Evolutionary conservation across 2,329 filamentous ascomycete species (phyloP), one percentile per base, ranked within the genome.

Genomic region (Domatiomyces catenatus): DNA sequence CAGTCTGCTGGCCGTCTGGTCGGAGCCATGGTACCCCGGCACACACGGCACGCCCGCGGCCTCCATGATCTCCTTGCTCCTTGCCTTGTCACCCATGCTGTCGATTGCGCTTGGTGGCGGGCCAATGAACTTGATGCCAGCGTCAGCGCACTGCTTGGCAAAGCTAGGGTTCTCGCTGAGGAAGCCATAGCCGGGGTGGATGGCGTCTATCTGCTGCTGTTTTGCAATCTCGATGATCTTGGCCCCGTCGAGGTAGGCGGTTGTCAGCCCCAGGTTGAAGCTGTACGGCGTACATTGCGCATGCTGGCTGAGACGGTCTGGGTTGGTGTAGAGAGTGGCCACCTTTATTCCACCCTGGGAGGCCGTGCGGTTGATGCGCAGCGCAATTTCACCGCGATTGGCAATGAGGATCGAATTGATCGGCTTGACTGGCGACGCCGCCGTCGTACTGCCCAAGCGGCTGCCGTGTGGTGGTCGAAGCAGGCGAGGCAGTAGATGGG

Each of bases 41-140:
- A 98, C 92, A 62, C 92, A 96, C 3, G 89, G 89, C 2, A 98
- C 92, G 7, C 88, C 87, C n/a, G 92, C 90, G 3, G 80, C 80
- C 32, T 79, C 87, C 92, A 98, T 96, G 63, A 98, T 95, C 64
- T 94, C 85, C 67, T 98, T 98, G 48, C 86, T 92, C 53, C 84
- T 76, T 50, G 83, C 88, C 71, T 95, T 94, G 70, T 94, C 86
- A 47, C 89, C 89, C 89, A 95, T 94, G 52, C 78, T 76, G 59
- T 82, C 78, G 50, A 83, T 82, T 2, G 88, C 87, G 52, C 83
- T 73, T 66, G 71, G 79, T 2, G 92, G 88, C 1, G 92, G 92
- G 0, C 92, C 92, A 60, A 98, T 93, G 64, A 98, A 98, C 50
- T 90, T 82, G 56, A 98, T 76, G 8, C 92, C 92, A 44, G 89